Conservation (phyloP, 176 grass and related monocot species). For the Leersia perrieri region DNA sequence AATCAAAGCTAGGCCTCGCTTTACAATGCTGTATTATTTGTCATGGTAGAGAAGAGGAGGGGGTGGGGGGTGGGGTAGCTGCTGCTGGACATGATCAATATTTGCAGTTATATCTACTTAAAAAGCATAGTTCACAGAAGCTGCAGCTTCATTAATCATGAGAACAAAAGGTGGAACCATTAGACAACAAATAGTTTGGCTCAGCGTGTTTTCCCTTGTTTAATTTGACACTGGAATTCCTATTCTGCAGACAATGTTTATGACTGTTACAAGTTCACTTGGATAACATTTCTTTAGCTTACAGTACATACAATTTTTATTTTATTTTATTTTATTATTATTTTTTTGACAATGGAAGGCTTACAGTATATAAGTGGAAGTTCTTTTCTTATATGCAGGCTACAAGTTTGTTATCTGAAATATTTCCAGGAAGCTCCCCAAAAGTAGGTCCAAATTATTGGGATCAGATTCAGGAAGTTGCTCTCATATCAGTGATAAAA, state of each 20-base stretch:
- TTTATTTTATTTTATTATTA: too few species aligned
- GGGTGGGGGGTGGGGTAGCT: too few species aligned
- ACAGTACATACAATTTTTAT: neutral
- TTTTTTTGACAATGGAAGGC: neutral
- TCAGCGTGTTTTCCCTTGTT: constrained; percentile 4
- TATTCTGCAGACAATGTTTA: constrained; percentile 22
- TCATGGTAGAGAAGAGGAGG: too few species aligned
- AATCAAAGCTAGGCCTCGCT: too few species aligned
- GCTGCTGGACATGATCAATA: too few species aligned
- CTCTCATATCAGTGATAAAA: constrained; percentile 72
- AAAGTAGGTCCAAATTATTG: constrained; percentile 80
- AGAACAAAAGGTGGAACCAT: neutral
- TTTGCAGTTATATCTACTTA: neutral
- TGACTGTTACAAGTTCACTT: neutral
- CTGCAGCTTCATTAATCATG: too few species aligned
- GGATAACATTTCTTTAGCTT: constrained; percentile 20
- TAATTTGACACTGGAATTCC: constrained; percentile 10
- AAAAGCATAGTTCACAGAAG: neutral
- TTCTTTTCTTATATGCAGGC: constrained; percentile 45
- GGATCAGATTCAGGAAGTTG: constrained; percentile 97
- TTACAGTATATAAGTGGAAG: neutral
- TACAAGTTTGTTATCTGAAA: constrained; percentile 74
- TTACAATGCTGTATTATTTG: too few species aligned
- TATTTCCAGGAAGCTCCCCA: constrained; percentile 64
- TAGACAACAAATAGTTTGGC: neutral